phyloP scores from a whole-genome alignment of 192 early-diverging fungal genomes.

The Borealophlyctis nickersoniae region DNA sequence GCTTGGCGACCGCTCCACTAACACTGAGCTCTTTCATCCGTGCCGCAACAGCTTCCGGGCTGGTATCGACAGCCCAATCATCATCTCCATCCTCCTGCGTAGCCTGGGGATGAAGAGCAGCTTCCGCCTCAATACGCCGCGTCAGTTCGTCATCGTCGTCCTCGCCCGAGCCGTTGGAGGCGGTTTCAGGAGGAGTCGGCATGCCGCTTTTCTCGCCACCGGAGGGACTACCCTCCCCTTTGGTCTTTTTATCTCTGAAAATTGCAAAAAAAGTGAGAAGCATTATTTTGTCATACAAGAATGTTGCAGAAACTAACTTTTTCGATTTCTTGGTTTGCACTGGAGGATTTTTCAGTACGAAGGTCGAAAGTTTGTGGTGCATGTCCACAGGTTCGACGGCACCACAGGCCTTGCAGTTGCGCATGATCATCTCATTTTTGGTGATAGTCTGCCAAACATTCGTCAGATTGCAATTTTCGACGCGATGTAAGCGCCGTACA shows the following conservation, averaged over 20 bases:
- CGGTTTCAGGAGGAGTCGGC: slow-evolving; percentile 40
- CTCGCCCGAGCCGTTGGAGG: slow-evolving; percentile 41
- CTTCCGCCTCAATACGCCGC: slow-evolving; percentile 65
- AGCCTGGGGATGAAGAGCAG: slow-evolving; percentile 45
- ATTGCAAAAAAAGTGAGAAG: not conserved
- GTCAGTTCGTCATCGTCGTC: slow-evolving; percentile 69
- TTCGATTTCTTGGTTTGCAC: slow-evolving; percentile 29
- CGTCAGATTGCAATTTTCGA: not conserved
- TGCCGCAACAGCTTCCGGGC: slow-evolving; percentile 69
- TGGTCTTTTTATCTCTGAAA: slow-evolving; percentile 25
- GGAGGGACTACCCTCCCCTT: slow-evolving; percentile 6
- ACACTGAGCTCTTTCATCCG: slow-evolving; percentile 69
- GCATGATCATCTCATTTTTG: slow-evolving; percentile 59
- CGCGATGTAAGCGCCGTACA: slow-evolving; percentile 6
- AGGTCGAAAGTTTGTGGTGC: slow-evolving; percentile 84
- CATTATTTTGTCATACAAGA: not conserved
- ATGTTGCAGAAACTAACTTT: slow-evolving; percentile 9
- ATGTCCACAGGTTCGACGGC: slow-evolving; percentile 76
- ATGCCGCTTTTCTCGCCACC: slow-evolving; percentile 20
- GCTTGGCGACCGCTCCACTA: slow-evolving; percentile 41
- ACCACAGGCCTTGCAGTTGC: slow-evolving; percentile 93
- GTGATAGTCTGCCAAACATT: slow-evolving; percentile 33
- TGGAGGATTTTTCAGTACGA: slow-evolving; percentile 91
- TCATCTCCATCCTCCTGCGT: slow-evolving; percentile 66
- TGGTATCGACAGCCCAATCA: slow-evolving; percentile 77